A percentile compares a stretch with the other conserved stretches of the same genome.
phyloP scores from a whole-genome alignment of 352 stramenopile species.

The Pythium rhizo-oryzae region DNA sequence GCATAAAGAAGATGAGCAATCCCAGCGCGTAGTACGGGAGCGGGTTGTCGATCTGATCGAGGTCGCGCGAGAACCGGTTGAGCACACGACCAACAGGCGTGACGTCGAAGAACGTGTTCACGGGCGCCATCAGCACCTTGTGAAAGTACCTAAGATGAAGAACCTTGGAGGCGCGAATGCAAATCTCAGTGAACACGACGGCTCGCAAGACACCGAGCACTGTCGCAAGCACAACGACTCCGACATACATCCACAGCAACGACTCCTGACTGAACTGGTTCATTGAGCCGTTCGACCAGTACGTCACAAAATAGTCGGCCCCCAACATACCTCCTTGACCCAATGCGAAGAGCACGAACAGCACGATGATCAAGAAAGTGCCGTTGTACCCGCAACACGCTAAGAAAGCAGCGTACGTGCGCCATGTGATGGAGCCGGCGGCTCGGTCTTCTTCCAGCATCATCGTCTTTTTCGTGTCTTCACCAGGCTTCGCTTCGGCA shows the following conservation, averaged over 20 bases:
- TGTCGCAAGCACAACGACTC: background rate
- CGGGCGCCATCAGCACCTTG: slow-evolving; percentile 57
- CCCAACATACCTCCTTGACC: slow-evolving; percentile 10
- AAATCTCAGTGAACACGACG: slow-evolving; percentile 41
- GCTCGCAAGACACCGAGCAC: background rate
- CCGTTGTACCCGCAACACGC: slow-evolving; percentile 22
- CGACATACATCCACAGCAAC: slow-evolving; percentile 3
- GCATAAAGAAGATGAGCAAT: slow-evolving; percentile 54
- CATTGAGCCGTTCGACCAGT: slow-evolving; percentile 79
- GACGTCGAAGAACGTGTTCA: slow-evolving; percentile 82
- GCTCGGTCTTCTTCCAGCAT: slow-evolving; percentile 75
- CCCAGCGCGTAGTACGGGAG: slow-evolving; percentile 54
- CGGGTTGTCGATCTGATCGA: slow-evolving; percentile 76
- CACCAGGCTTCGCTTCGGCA: background rate
- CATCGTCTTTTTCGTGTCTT: slow-evolving; percentile 46
- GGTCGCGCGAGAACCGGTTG: slow-evolving; percentile 81
- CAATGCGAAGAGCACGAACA: slow-evolving; percentile 16
- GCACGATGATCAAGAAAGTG: background rate
- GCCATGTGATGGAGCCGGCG: slow-evolving; percentile 56
- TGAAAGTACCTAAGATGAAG: slow-evolving; percentile 26
- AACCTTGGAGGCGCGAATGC: slow-evolving; percentile 59
- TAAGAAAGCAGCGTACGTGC: slow-evolving; percentile 60
- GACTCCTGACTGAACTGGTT: slow-evolving; percentile 15
- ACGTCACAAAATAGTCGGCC: slow-evolving; percentile 78
- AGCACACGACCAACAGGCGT: slow-evolving; percentile 78